Evolutionary conservation across 2,329 filamentous ascomycete genomes (phyloP), one percentile per base, ranked within the genome.

Genomic region (Diaporthe velutina): DNA sequence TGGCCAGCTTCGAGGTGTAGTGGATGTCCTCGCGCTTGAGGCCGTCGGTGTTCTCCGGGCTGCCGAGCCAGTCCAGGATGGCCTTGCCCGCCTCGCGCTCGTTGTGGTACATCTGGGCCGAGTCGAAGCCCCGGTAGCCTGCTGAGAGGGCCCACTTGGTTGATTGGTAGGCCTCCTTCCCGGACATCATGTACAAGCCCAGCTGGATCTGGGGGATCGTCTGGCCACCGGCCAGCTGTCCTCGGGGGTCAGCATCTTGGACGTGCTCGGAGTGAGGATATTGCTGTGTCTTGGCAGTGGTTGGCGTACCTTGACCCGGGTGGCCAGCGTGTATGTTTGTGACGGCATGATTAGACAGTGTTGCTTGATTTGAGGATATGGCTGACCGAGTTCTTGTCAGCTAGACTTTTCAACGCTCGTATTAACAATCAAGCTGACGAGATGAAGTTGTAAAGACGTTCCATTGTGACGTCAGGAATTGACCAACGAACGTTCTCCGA

Each of bases 1-100:
- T 91, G 1, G 91, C 91, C 19, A 97, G 88, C 85, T 97, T 97
- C 48, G 92, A 93, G 0, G 94, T 97, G 82, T 94, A 96, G 83
- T 94, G 94, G 71, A 97, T 86, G 79, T 96, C 91, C 73, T 92
- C 89, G 7, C 94, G 89, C 77, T 86, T 88, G 38, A 95, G 81
- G 0, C 85, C 86, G 0, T 85, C 79, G 0, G 82, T 84, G 17
- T 84, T 83, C 3, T 79, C 80, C 33, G 83, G 84, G 70, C 85
- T 84, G 50, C 83, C 79, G 4, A 94, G 83, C 78, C 90, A 94
- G 28, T 87, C 84, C 3, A 82, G 81, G 76, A 97, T 93, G 12
- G 93, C 92, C 42, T 86, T 84, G 1, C 94, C 94, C 19, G 92
- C 90, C 78, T 94, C 89, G 48, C 86, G 86, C 83, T 97, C 95